phyloP scores from a whole-genome alignment of 257 asterid genomes.

The Lavandula angustifolia region DNA sequence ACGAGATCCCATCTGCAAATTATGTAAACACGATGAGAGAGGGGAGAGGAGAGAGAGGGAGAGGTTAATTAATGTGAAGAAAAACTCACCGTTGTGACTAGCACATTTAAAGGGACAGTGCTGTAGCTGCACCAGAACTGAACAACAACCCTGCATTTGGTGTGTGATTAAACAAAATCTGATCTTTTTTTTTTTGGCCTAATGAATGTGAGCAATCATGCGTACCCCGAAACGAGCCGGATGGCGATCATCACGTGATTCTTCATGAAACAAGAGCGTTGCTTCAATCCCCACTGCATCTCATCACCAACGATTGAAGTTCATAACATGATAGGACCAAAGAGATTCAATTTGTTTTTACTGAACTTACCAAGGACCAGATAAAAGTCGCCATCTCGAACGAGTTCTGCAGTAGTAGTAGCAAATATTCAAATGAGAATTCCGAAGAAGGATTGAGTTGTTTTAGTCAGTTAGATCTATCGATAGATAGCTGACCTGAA shows the following conservation, averaged over 20 bases:
- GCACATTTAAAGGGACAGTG: conserved; percentile 74
- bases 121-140: conserved; percentile 95
- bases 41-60: too few relatives aligned
- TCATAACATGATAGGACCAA: too few relatives aligned
- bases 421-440: too few relatives aligned
- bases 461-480: too few relatives aligned
- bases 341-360: too few relatives aligned
- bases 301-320: too few relatives aligned
- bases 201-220: not conserved
- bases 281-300: conserved; percentile 78
- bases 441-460: too few relatives aligned
- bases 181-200: too few relatives aligned
- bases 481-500: conserved; percentile 54
- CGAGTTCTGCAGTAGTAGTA: conserved; percentile 62
- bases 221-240: conserved; percentile 71
- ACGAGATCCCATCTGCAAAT: conserved; percentile 77
- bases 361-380: conserved; percentile 79
- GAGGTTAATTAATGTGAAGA: not conserved
- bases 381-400: conserved; percentile 95
- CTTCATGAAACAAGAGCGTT: conserved; percentile 76
- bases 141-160: conserved; percentile 61
- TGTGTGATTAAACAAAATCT: not conserved
- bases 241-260: conserved; percentile 67
- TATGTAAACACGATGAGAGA: not conserved
- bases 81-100: conserved; percentile 66